Percentiles rank a stretch among this genome's conserved stretches.
Conservation (phyloP, 305 asterid genomes). For the Solanum aculeatissimum region DNA sequence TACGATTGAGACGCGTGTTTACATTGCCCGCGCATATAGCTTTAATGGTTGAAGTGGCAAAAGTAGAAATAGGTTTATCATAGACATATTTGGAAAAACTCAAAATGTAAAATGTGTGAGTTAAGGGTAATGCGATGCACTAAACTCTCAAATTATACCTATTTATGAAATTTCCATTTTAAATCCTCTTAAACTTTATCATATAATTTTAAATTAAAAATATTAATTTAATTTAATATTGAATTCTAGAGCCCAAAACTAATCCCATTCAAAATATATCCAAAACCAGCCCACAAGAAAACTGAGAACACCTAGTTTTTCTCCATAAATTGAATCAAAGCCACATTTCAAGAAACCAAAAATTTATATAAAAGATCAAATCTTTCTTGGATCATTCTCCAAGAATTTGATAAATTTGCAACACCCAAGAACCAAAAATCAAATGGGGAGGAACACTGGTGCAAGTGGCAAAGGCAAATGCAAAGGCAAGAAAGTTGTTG, state of each 20-base stretch:
- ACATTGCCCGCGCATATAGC: too few species aligned
- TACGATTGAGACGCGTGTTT: too few species aligned
- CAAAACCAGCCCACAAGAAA: neutral
- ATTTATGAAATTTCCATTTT: neutral
- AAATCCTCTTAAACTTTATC: neutral
- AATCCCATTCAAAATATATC: neutral
- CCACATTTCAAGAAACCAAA: neutral
- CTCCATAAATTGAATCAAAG: neutral
- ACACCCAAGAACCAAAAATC: neutral
- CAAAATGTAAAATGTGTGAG: too few species aligned
- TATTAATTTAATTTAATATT: neutral
- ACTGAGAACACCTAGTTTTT: neutral
- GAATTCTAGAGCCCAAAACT: neutral
- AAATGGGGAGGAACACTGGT: conserved; percentile 15
- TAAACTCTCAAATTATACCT: too few species aligned
- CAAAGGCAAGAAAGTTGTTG: conserved; percentile 11
- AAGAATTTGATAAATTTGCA: neutral
- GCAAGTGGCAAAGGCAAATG: neutral
- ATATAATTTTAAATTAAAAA: neutral
- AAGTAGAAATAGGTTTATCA: too few species aligned
- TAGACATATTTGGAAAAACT: too few species aligned
- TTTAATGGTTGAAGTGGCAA: too few species aligned
- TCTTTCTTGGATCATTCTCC: too few species aligned
- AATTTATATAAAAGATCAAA: neutral
- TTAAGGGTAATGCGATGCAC: too few species aligned